phyloP scores from a whole-genome alignment of 805 yeast species.

The Saccharomyces cerevisiae region DNA sequence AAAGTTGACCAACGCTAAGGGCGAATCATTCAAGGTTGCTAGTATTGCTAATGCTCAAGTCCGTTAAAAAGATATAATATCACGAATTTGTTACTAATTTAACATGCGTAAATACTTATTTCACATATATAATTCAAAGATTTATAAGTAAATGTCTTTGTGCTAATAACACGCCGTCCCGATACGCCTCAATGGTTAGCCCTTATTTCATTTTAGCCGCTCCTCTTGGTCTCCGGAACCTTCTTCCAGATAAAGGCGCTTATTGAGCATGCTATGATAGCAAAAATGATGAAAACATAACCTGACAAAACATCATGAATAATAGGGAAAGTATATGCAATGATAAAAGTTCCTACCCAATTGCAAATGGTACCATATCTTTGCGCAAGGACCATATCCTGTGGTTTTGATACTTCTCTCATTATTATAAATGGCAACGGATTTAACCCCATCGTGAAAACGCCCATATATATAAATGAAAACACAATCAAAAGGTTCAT shows the following conservation, averaged over 20 bases:
- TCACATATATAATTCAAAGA: neutral
- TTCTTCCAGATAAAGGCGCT: conserved; percentile 7
- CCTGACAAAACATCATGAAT: conserved; percentile 58
- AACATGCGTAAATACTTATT: neutral
- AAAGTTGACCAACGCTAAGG: conserved; percentile 70
- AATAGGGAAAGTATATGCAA: conserved; percentile 72
- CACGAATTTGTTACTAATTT: neutral
- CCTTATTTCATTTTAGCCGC: conserved; percentile 69
- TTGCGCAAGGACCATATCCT: conserved; percentile 76
- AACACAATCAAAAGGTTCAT: conserved; percentile 48
- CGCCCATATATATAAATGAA: conserved; percentile 61
- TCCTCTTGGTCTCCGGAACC: conserved; percentile 69
- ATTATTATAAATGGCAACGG: conserved; percentile 84
- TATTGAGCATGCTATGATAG: conserved; percentile 41
- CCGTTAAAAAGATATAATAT: conserved; percentile 37
- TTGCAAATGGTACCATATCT: conserved; percentile 80
- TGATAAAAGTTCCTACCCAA: conserved; percentile 75
- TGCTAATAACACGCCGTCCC: neutral
- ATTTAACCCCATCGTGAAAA: conserved; percentile 82
- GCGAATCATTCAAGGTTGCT: conserved; percentile 67
- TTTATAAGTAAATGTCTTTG: neutral
- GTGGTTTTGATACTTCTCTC: conserved; percentile 71
- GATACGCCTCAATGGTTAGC: conserved; percentile 6
- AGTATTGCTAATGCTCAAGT: conserved; percentile 72
- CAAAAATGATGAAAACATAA: conserved; percentile 61